Evolutionary conservation across 2,329 filamentous ascomycete species (phyloP), one percentile per base, ranked within the genome.

Genomic region (Trichoderma sp.): DNA sequence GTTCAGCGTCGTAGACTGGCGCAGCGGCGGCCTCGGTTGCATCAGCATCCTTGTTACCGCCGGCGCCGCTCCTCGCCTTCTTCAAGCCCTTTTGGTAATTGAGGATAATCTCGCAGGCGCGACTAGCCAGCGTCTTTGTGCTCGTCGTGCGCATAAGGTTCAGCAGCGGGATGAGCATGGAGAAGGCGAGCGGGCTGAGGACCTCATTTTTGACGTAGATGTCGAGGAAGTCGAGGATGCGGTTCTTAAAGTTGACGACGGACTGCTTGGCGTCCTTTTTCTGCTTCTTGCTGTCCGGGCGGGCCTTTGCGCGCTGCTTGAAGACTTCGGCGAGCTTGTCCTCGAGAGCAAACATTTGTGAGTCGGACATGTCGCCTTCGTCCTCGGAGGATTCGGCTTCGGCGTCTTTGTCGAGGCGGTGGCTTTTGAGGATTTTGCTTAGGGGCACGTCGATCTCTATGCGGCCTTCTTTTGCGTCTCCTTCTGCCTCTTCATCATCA

Each of bases 161-260:
- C n/a, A 97, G 83, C 0, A 97, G 84, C 0, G 95, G 94, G 8
- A 94, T 78, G 6, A 97, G 82, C 10, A 96, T 80, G 47, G 88
- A 84, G 55, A 96, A 87, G 0, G 89, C 87, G 0, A 94, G 82
- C 1, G 86, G 81, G 74, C 89, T 91, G 27, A 85, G 85, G 68
- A 91, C 87, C 79, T 96, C 91, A 74, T 91, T 91, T 78, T 92
- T 94, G 72, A 96, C 85, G 79, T 93, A 98, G 72, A 96, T 91
- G 70, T 91, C 88, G 13, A 98, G 85, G 1, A 98, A 86, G 76
- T 98, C 96, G 5, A 98, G 87, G 6, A 97, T 91, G 53, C 94
- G 92, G 79, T 93, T 92, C 83, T 99, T 99, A 86, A 99, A 97
- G 80, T 95, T 94, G 75, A 97, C 83, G 76, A 98, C 92, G 24